Evolutionary conservation across 768 basidiomycete genomes (phyloP).

Genomic region (Basidioascus undulatus): DNA sequence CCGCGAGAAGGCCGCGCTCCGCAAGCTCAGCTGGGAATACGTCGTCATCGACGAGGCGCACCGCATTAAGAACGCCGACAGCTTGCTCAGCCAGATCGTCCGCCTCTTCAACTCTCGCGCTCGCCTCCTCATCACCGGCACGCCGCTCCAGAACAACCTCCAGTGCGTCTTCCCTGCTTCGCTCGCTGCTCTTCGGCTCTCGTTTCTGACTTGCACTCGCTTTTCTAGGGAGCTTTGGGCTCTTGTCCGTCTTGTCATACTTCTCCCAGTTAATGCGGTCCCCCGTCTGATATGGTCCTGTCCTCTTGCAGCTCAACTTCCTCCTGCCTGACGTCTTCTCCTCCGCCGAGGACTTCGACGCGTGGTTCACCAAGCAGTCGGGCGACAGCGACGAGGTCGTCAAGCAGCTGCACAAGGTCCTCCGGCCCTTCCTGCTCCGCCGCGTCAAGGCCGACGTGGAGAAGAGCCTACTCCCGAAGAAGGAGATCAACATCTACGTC

Average conservation of each 20-base stretch:
- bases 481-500: slow-evolving; percentile 96
- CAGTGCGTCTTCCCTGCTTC: slow-evolving; percentile 33
- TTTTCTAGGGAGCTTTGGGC: no score
- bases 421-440: slow-evolving; percentile 77
- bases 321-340: slow-evolving; percentile 93
- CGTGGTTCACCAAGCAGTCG: slow-evolving; percentile 54
- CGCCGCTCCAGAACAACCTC: slow-evolving; percentile 77
- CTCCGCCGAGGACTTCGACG: slow-evolving; percentile 70
- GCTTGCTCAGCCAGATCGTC: slow-evolving; percentile 81
- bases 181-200: neutral
- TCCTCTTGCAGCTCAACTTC: slow-evolving; percentile 81
- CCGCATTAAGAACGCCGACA: slow-evolving; percentile 96
- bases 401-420: slow-evolving; percentile 86
- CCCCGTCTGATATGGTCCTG: no score
- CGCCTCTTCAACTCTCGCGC: slow-evolving; percentile 71
- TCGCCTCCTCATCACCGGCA: slow-evolving; percentile 81
- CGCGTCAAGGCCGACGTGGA: slow-evolving; percentile 93
- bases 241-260: no score
- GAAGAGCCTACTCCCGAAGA: slow-evolving; percentile 85
- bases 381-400: slow-evolving; percentile 65
- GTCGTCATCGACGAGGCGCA: slow-evolving; percentile 97
- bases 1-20: slow-evolving; percentile 73
- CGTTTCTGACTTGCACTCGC: no score
- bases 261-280: no score
- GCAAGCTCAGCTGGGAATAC: slow-evolving; percentile 91